These are phyloP conservation scores for Musa troglodytarum DNA, from an alignment of 176 grass and related monocot genomes.

Conservation along the genomic window DNA sequence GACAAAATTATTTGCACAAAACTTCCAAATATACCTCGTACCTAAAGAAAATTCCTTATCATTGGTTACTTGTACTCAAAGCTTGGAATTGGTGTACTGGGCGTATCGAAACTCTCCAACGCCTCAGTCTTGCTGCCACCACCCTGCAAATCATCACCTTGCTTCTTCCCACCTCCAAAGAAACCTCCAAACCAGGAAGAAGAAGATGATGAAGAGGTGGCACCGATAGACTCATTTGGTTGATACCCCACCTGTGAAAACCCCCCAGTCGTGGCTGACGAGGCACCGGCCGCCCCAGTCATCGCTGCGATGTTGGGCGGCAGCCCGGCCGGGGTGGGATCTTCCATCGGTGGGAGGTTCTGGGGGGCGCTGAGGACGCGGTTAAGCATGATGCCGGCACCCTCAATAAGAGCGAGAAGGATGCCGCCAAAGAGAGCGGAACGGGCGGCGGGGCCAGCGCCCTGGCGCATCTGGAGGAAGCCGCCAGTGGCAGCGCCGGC, in stretches of 20 bases:
- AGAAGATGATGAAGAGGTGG: not conserved
- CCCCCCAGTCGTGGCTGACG: too few species aligned
- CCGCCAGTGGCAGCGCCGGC: slow-evolving; percentile 4
- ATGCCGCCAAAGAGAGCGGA: slow-evolving; percentile 1
- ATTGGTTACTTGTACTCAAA: slow-evolving; percentile 4
- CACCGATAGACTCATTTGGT: not conserved
- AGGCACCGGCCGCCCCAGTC: not conserved
- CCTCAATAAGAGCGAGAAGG: slow-evolving; percentile 6
- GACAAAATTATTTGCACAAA: too few species aligned
- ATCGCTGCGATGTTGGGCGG: not conserved
- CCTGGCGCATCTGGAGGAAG: slow-evolving; percentile 8
- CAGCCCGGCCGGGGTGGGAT: not conserved
- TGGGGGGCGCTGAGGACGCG: slow-evolving; percentile 5
- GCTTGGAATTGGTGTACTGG: not conserved
- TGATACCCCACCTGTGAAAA: not conserved
- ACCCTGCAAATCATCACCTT: not conserved
- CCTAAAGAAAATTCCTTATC: not conserved
- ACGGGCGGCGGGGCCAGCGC: not conserved
- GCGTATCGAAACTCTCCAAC: not conserved
- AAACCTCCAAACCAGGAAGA: slow-evolving; percentile 3
- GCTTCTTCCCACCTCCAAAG: slow-evolving; percentile 1
- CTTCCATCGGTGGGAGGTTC: not conserved
- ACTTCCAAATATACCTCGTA: too few species aligned
- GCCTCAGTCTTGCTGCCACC: not conserved
- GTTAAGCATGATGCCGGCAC: slow-evolving; percentile 9